Base-by-base conservation (phyloP, 1,139 yeast genomes). In the Saccharomyces pastorianus region DNA sequence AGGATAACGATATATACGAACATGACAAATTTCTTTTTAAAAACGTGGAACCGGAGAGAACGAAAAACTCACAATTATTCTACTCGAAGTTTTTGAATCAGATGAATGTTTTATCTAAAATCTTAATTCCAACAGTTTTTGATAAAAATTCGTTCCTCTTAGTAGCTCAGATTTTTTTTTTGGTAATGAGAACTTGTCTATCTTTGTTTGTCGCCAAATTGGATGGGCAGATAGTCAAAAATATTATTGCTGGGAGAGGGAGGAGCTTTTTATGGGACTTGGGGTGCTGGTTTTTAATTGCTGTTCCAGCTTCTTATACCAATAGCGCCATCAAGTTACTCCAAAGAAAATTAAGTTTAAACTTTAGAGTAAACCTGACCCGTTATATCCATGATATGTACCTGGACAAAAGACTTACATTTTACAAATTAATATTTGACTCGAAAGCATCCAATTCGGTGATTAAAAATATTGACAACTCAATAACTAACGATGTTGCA, bases 241-340 rank as follows among this genome's bases (percentile, higher is more conserved):
- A 90, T 69, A 80, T 91, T 67, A 89, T 91, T 63, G 86, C 91
- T 32, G 91, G 90, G n/a, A 83, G 86, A 62, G 90, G 93, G 6
- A 80, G 76, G 60, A 85, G 85, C 57, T 90, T 91, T 63, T 68
- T 84, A 47, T 76, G 88, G 59, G 96, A 91, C 66, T 75, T 91
- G 69, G 78, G 82, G 9, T 86, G 87, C 69, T 91, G 97, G 97
- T 79, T 91, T 57, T 73, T 88, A 59, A 83, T 91, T 67, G 97
- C 97, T 0, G 83, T 90, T 60, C 98, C 97, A 1, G 96, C 97
- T 0, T 85, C 95, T 2, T 91, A 89, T 68, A 88, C 96, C 26
- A 91, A 91, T 70, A 87, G 96, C 50, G 91, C 95, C 57, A 91
- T 91, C 66, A 88, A 86, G 66, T 88, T 82, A 66, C 73, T 91